Percentiles rank a stretch among this genome's conserved stretches.
phyloP scores from a whole-genome alignment of 495 filamentous ascomycete species.

The Neurospora intermedia region DNA sequence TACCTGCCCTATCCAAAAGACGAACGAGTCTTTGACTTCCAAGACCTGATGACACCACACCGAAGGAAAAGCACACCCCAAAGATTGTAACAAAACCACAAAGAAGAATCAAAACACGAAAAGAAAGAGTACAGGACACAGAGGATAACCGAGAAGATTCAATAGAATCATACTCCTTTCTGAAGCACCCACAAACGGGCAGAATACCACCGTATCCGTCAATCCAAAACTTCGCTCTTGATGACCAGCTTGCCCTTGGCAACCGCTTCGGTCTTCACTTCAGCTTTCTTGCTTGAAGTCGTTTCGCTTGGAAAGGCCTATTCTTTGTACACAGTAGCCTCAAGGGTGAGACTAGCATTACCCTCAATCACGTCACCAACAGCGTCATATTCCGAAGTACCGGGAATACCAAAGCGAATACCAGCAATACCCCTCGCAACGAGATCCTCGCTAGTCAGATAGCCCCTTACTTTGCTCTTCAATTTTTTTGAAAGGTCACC shows the following conservation, averaged over 20 bases:
- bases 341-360: neutral
- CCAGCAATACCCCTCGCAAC: neutral
- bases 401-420: neutral
- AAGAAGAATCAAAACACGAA: neutral
- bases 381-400: neutral
- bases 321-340: neutral
- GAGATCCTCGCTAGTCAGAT: neutral
- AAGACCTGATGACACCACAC: neutral
- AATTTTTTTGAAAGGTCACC: neutral
- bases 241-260: neutral
- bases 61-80: neutral
- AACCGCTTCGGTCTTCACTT: neutral
- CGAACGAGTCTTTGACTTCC: neutral
- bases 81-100: neutral
- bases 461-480: neutral
- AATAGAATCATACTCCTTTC: neutral
- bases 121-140: neutral
- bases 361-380: neutral
- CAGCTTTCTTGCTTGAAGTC: neutral
- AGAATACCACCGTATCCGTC: neutral
- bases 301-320: neutral
- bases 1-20: neutral
- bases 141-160: neutral
- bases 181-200: neutral
- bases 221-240: neutral